These are phyloP conservation scores for Blastobotrys aristatus DNA, from an alignment of 1,139 yeast species.

Conservation along the genomic window DNA sequence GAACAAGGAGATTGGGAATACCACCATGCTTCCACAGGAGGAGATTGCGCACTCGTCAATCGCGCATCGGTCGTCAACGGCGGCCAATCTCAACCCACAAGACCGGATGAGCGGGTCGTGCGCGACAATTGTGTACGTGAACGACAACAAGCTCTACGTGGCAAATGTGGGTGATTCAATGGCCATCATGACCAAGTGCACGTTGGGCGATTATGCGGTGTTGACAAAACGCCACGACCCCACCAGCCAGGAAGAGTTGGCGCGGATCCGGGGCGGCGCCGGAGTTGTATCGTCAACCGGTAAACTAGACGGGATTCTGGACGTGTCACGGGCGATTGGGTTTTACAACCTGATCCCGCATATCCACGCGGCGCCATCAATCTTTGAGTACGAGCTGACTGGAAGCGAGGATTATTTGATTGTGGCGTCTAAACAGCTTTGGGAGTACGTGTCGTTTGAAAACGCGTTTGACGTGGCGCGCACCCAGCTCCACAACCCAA, in stretches of 20 bases:
- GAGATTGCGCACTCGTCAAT: slow-evolving; percentile 31
- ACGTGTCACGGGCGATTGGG: slow-evolving; percentile 89
- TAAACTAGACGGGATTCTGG: slow-evolving; percentile 73
- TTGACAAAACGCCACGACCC: slow-evolving; percentile 84
- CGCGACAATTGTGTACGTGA: slow-evolving; percentile 73
- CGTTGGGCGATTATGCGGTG: slow-evolving; percentile 73
- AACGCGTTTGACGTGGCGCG: slow-evolving; percentile 88
- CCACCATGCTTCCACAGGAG: slow-evolving; percentile 32
- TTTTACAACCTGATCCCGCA: slow-evolving; percentile 83
- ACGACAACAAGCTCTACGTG: slow-evolving; percentile 63
- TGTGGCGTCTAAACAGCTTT: slow-evolving; percentile 76
- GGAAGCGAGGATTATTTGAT: slow-evolving; percentile 79
- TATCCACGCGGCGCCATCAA: slow-evolving; percentile 82
- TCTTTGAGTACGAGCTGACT: slow-evolving; percentile 55
- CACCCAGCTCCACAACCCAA: slow-evolving; percentile 79
- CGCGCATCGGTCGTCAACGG: slow-evolving; percentile 35
- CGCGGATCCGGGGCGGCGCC: slow-evolving; percentile 83
- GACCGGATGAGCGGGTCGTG: slow-evolving; percentile 85
- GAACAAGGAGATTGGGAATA: slow-evolving; percentile 73
- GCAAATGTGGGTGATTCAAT: slow-evolving; percentile 92
- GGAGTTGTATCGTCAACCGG: slow-evolving; percentile 87
- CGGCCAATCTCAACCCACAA: slow-evolving; percentile 37
- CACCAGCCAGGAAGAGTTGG: slow-evolving; percentile 72
- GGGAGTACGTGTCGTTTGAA: slow-evolving; percentile 81
- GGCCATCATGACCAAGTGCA: slow-evolving; percentile 71